These are phyloP conservation scores for Mycosphaerelloides madeirae DNA, from an alignment of 2,329 filamentous ascomycete species.

Conservation along the genomic window DNA sequence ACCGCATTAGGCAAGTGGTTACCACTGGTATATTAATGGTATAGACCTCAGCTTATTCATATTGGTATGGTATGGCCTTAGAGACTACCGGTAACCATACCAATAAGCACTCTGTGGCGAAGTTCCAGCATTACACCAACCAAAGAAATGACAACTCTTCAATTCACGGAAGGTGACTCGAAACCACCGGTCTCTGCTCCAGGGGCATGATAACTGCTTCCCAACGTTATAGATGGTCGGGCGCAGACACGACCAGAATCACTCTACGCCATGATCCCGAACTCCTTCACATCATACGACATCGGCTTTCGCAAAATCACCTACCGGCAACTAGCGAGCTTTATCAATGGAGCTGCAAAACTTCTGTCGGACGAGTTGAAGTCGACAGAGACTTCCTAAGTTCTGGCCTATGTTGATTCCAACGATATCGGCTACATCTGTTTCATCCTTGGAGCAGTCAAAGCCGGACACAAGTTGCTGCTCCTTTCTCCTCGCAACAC, in stretches of 20 bases:
- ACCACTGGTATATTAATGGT: no score
- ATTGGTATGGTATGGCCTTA: no score
- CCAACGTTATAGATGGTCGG: neutral
- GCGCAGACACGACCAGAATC: neutral
- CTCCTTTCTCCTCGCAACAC: slow-evolving; percentile 1
- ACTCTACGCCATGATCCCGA: neutral
- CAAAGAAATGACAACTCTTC: neutral
- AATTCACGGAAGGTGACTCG: neutral
- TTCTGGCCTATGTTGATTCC: neutral
- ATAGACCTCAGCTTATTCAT: no score
- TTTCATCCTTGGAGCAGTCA: neutral
- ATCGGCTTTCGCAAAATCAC: neutral
- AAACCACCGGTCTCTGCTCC: neutral
- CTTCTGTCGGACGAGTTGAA: neutral
- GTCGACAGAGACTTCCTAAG: neutral
- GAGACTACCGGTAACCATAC: no score
- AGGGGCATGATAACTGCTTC: neutral
- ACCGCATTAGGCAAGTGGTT: no score
- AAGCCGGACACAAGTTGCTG: neutral
- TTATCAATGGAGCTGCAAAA: neutral
- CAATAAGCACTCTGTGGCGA: no score
- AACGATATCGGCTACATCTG: neutral
- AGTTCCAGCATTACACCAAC: no score
- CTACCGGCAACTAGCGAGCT: neutral
- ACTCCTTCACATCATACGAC: neutral